phyloP scores from a whole-genome alignment of 2,329 filamentous ascomycete species.

The Polychaeton citri region DNA sequence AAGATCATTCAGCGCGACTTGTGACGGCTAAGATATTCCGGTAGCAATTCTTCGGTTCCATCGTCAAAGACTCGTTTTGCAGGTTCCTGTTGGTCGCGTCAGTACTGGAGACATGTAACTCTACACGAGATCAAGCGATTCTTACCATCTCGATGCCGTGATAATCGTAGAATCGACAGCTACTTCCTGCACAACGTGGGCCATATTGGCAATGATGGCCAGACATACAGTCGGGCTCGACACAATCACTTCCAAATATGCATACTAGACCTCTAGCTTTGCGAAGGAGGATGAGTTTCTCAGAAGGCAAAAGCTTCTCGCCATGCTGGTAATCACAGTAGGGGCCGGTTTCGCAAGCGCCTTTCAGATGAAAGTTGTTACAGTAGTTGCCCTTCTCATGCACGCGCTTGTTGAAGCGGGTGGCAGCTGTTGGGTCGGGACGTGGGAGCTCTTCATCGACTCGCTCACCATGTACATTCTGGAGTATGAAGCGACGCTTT shows the following conservation, averaged over 20 bases:
- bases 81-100: conserved; percentile 7
- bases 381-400: conserved; percentile 21
- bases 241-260: conserved; percentile 22
- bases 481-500: conserved; percentile 24
- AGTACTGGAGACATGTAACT: background rate
- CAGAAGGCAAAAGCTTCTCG: conserved; percentile 23
- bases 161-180: conserved; percentile 25
- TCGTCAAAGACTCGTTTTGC: conserved; percentile 17
- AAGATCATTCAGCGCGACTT: no score
- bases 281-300: conserved; percentile 27
- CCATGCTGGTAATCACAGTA: conserved; percentile 32
- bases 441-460: conserved; percentile 26
- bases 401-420: conserved; percentile 16
- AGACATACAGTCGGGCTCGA: conserved; percentile 28
- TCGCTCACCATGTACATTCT: conserved; percentile 30
- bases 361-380: conserved; percentile 24
- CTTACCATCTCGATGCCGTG: conserved; percentile 28
- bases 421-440: conserved; percentile 14
- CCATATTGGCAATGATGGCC: conserved; percentile 30
- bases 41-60: conserved; percentile 17
- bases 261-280: conserved; percentile 29
- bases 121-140: background rate
- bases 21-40: conserved; percentile 11
- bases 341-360: conserved; percentile 25
- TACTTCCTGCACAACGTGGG: conserved; percentile 16